phyloP scores from a whole-genome alignment of 345 rosid species.

The Gossypium herbaceum region DNA sequence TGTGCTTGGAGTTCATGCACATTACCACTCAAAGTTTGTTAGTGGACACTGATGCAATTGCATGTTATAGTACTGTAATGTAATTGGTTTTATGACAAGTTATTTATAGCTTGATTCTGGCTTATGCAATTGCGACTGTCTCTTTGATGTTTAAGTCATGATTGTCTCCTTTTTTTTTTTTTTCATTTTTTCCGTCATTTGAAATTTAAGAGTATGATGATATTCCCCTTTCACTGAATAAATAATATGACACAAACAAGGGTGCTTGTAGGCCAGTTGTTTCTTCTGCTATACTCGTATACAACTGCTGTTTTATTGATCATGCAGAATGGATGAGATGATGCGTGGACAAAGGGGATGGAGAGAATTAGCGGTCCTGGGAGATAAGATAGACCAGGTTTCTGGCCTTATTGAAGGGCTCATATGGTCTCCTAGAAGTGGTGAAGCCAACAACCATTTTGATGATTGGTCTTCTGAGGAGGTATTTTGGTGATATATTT shows the following conservation, averaged over 20 bases:
- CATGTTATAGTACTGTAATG: neutral
- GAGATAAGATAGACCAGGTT: neutral
- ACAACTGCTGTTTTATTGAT: neutral
- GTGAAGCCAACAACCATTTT: neutral
- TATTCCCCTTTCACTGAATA: neutral
- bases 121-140: neutral
- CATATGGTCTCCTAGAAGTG: neutral
- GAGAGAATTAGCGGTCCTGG: slow-evolving; percentile 51
- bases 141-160: neutral
- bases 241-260: neutral
- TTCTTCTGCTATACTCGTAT: neutral
- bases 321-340: slow-evolving; percentile 83
- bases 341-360: slow-evolving; percentile 73
- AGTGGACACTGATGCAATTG: neutral
- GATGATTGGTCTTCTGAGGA: neutral
- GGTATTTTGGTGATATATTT: neutral
- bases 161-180: neutral
- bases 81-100: neutral
- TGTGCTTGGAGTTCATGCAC: too few species aligned
- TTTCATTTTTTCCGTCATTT: neutral
- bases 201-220: neutral
- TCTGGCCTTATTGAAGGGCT: neutral
- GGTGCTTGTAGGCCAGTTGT: neutral
- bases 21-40: neutral
- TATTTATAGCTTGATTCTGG: neutral